These are phyloP conservation scores for Starmerella bacillaris DNA, from an alignment of 805 yeast genomes.

Conservation along the genomic window DNA sequence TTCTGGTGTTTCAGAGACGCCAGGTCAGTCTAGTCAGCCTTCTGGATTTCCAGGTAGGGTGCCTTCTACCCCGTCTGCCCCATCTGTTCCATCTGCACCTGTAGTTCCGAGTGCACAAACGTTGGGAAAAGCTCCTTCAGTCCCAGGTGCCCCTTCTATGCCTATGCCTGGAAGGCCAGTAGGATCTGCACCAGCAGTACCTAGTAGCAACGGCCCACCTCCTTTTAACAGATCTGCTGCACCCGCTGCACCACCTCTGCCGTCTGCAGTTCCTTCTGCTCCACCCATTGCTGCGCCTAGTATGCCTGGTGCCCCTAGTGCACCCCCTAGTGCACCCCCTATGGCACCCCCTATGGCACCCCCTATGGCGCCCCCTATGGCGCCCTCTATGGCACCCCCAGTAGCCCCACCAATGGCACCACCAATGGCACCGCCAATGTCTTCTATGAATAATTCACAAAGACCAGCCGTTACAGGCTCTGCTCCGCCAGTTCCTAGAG, in stretches of 20 bases:
- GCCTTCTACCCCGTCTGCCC: constrained; percentile 4
- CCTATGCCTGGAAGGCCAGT: neutral
- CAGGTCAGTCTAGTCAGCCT: constrained; percentile 4
- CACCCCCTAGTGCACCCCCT: no score
- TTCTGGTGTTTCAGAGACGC: neutral
- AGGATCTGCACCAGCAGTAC: neutral
- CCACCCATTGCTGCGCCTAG: constrained; percentile 20
- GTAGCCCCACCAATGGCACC: no score
- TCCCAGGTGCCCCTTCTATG: constrained; percentile 2
- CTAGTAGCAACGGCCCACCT: constrained; percentile 1
- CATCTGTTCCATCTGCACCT: constrained; percentile 6
- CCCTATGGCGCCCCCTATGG: no score
- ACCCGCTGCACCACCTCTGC: constrained; percentile 10
- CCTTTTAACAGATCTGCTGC: constrained; percentile 8
- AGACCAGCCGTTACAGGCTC: constrained; percentile 3
- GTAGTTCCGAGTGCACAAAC: constrained; percentile 3
- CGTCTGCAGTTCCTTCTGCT: constrained; percentile 15
- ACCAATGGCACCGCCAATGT: neutral
- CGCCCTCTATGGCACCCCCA: no score
- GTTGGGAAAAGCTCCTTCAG: constrained; percentile 2
- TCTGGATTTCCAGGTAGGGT: no score
- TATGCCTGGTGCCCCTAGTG: no score
- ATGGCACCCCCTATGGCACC: no score
- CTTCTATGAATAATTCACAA: neutral
- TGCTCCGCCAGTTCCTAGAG: constrained; percentile 10